phyloP scores from a whole-genome alignment of 2,329 filamentous ascomycete genomes.

The Phialophora verrucosa region DNA sequence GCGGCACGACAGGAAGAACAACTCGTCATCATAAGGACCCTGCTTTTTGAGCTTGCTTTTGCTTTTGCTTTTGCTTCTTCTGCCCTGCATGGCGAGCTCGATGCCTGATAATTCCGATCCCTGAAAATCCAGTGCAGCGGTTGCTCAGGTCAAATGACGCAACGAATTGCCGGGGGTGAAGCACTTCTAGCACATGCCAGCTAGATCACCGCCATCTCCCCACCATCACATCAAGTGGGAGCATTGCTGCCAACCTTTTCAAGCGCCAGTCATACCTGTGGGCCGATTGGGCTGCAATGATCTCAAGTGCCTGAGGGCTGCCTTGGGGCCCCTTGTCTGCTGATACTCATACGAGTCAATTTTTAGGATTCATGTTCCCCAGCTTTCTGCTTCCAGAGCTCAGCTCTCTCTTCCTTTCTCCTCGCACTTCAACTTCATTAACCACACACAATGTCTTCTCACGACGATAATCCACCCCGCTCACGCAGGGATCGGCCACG shows the following conservation, averaged over 20 bases:
- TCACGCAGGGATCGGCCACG: constrained; percentile 30
- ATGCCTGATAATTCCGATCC: not conserved
- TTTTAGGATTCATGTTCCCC: constrained; percentile 2
- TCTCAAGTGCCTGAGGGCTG: not conserved
- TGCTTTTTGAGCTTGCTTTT: not conserved
- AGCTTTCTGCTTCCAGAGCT: not conserved
- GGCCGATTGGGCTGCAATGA: constrained; percentile 8
- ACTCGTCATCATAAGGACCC: not conserved
- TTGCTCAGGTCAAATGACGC: constrained; percentile 10
- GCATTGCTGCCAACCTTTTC: not conserved
- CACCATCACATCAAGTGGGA: constrained; percentile 4
- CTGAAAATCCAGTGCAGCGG: not conserved
- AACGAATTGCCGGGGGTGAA: not conserved
- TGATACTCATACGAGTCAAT: constrained; percentile 7
- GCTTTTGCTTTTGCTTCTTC: not conserved
- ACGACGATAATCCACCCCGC: constrained; percentile 32
- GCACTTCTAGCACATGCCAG: not conserved
- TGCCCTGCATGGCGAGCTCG: constrained; percentile 4
- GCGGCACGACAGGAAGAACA: not conserved
- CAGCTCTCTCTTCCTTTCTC: constrained; percentile 6
- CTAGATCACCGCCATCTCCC: not conserved
- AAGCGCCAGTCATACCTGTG: constrained; percentile 11
- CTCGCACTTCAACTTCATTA: constrained; percentile 2
- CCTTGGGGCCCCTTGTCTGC: constrained; percentile 5
- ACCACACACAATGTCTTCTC: constrained; percentile 28